Evolutionary conservation across 2,329 filamentous ascomycete species (phyloP), one percentile per base, ranked within the genome.

Genomic region (Calycina herbarum): DNA sequence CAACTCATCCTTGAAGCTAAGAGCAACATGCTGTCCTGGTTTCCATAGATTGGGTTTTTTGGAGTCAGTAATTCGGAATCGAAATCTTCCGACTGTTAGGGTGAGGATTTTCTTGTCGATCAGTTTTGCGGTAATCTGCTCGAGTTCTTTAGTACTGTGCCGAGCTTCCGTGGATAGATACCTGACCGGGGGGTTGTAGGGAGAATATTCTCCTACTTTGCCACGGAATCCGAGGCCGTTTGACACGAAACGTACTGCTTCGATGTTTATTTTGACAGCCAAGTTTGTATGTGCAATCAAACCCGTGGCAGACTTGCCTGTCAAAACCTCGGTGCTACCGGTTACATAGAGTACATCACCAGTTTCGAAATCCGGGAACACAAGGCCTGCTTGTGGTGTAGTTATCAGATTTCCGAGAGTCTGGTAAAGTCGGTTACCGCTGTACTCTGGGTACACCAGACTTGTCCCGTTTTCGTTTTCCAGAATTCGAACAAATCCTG

Each of bases 341-440:
- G 91, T 94, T 24, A 77, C 64, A 75, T 94, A 94, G 1, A 96
- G 81, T 5, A 91, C 87, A 72, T 92, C 81, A 1, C 90, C 90
- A 0, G 86, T 90, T 4, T 84, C 83, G 73, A 91, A 94, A 75
- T 94, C 87, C 0, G 92, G 91, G 42, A 96, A 83, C 2, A 85
- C 86, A 59, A 94, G 76, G 2, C 93, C 92, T 2, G 90, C 85
- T 20, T 80, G 79, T 0, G 91, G 90, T 38, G 88, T 89, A 7
- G 83, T 78, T 48, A 84, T 80, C 15, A 96, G 79, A 73, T 96
- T 96, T 0, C 93, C 93, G 0, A 96, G 82, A 0, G 90, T 92
- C 76, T 96, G 92, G 72, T 96, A 96, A 0, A 95, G 79, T 17
- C 91, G 82, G 76, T 96, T 96, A 7, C 93, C 93, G 0, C 90